Percentiles rank a stretch among this genome's conserved stretches.
Conservation (phyloP, 2,329 filamentous ascomycete species). For the Aspergillus sp. region DNA sequence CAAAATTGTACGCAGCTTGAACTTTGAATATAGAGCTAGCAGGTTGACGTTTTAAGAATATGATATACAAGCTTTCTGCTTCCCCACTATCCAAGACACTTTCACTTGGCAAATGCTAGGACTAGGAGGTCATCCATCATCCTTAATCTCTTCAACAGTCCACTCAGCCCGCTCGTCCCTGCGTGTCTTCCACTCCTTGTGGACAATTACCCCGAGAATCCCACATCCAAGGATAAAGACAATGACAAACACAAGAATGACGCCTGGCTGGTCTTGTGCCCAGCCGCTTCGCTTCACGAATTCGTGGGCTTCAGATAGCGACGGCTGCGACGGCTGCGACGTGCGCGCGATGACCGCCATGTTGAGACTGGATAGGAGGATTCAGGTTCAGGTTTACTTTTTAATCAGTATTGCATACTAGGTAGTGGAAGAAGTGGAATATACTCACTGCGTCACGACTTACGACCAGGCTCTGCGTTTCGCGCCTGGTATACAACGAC, state of each 20-base stretch:
- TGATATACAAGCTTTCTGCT: too few relatives aligned
- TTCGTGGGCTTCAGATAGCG: neutral
- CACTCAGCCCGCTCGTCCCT: neutral
- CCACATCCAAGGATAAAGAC: neutral
- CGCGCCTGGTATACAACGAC: neutral
- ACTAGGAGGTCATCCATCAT: neutral
- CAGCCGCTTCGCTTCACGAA: neutral
- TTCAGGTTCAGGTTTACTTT: too few relatives aligned
- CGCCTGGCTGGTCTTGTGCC: neutral
- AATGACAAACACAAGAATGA: neutral
- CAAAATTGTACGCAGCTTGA: too few relatives aligned
- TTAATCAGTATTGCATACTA: neutral
- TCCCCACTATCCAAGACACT: too few relatives aligned
- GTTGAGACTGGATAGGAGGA: neutral
- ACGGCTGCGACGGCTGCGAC: neutral
- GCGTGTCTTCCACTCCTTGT: neutral
- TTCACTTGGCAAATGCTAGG: neutral
- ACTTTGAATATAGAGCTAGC: too few relatives aligned
- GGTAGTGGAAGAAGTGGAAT: neutral
- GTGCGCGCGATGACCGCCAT: neutral
- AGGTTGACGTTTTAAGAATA: too few relatives aligned
- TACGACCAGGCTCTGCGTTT: neutral
- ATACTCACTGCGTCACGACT: neutral
- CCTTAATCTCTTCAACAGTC: constrained; percentile 1
- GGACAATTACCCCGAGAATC: neutral